Conservation (phyloP, 805 yeast species). For the Wickerhamomyces pijperi region DNA sequence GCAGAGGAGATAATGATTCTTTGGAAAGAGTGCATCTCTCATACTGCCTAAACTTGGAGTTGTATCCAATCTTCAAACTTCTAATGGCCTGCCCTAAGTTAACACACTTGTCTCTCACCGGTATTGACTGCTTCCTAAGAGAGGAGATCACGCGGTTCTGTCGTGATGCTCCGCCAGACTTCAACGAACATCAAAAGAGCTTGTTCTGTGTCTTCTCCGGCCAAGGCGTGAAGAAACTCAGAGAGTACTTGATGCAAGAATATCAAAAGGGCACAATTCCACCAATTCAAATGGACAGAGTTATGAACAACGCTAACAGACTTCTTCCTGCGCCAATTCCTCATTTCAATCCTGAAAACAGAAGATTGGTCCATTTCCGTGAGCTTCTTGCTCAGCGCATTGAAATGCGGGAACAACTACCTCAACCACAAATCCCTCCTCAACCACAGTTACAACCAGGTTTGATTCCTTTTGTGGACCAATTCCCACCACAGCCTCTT, state of each 20-base stretch:
- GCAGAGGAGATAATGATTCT: constrained; percentile 65
- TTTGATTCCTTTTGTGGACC: no score
- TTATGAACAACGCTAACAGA: no score
- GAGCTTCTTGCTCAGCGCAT: background rate
- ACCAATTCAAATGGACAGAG: no score
- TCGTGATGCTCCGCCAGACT: constrained; percentile 87
- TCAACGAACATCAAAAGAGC: constrained; percentile 73
- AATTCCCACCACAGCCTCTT: background rate
- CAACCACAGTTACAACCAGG: background rate
- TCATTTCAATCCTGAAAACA: background rate
- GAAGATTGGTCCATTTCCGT: background rate
- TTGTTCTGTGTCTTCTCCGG: constrained; percentile 93
- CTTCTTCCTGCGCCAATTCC: no score
- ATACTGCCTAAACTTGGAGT: constrained; percentile 72
- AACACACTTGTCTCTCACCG: constrained; percentile 87
- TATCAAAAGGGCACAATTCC: no score
- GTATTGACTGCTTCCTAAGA: constrained; percentile 80
- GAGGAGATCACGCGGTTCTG: constrained; percentile 79
- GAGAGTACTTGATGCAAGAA: constrained; percentile 46
- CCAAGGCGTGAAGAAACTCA: constrained; percentile 66
- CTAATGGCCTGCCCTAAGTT: constrained; percentile 74
- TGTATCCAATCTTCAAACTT: constrained; percentile 66
- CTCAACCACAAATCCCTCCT: background rate
- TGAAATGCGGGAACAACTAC: background rate
- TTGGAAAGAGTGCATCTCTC: constrained; percentile 89